Percentiles rank a stretch among this genome's conserved stretches.
Conservation (phyloP, 345 rosid species). For the Lenwebbia sp. region DNA sequence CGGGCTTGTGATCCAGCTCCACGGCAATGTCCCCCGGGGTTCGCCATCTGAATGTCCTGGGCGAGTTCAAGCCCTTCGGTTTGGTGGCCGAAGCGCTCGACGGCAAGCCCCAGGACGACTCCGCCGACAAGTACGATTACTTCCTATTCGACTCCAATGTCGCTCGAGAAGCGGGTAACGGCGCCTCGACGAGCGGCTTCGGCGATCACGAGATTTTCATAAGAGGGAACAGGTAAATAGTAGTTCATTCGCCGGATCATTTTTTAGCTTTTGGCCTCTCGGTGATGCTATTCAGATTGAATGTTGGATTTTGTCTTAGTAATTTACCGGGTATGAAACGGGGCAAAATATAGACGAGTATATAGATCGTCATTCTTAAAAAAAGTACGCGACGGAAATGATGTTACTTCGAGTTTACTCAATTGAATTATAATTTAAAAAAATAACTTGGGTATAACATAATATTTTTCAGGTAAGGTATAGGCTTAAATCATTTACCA, state of each 20-base stretch:
- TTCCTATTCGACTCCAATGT: constrained; percentile 60
- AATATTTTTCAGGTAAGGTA: not conserved
- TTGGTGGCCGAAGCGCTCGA: constrained; percentile 79
- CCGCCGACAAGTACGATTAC: constrained; percentile 52
- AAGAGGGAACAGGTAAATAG: constrained; percentile 50
- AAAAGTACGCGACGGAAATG: not conserved
- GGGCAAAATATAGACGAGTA: not conserved
- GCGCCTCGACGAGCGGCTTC: constrained; percentile 21
- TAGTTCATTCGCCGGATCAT: not conserved
- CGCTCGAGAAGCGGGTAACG: constrained; percentile 30
- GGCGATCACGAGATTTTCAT: constrained; percentile 81
- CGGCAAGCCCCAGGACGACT: constrained; percentile 31
- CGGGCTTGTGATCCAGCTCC: not conserved
- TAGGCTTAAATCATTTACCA: not conserved
- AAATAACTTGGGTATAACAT: not conserved
- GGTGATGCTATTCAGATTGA: not conserved
- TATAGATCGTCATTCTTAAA: not conserved
- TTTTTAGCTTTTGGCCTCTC: not conserved
- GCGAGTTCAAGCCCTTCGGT: constrained; percentile 94
- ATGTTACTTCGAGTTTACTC: not conserved
- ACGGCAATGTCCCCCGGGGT: constrained; percentile 44
- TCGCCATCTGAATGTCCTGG: constrained; percentile 64
- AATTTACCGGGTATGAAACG: not conserved
- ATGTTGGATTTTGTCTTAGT: not conserved
- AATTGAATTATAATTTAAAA: not conserved